phyloP scores from a whole-genome alignment of 2,329 filamentous ascomycete species.

The Cytospora chrysosperma region DNA sequence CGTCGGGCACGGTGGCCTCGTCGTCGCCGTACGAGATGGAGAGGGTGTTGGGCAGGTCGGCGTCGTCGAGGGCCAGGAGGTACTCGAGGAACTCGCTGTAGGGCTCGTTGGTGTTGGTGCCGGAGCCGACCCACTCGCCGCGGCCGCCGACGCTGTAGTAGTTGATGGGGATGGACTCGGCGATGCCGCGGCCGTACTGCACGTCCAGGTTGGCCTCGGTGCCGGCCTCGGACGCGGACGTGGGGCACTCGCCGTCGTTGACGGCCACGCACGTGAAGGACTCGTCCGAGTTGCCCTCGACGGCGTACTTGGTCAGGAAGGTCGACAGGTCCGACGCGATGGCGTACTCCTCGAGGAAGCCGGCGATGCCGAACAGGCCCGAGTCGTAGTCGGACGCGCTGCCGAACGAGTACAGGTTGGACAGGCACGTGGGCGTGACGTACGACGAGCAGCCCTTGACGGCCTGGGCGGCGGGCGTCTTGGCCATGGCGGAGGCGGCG shows the following conservation, averaged over 20 bases:
- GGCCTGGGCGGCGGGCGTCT: slow-evolving; percentile 6
- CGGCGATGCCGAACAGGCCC: slow-evolving; percentile 18
- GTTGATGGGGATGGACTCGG: slow-evolving; percentile 33
- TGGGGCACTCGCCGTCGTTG: slow-evolving; percentile 34
- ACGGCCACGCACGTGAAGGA: slow-evolving; percentile 52
- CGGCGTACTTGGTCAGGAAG: slow-evolving; percentile 14
- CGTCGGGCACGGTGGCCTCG: slow-evolving; percentile 53
- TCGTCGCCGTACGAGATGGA: slow-evolving; percentile 70
- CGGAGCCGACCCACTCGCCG: slow-evolving; percentile 28
- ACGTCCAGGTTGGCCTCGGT: slow-evolving; percentile 62
- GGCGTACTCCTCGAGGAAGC: slow-evolving; percentile 32
- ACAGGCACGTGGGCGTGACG: slow-evolving; percentile 44
- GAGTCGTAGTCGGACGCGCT: slow-evolving; percentile 35
- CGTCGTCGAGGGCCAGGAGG: slow-evolving; percentile 53
- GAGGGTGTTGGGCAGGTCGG: slow-evolving; percentile 60
- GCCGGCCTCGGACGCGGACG: slow-evolving; percentile 37
- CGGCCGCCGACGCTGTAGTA: slow-evolving; percentile 28
- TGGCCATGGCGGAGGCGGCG: background rate
- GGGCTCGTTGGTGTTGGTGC: slow-evolving; percentile 59
- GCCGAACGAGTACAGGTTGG: slow-evolving; percentile 47
- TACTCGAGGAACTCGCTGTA: slow-evolving; percentile 64
- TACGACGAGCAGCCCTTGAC: slow-evolving; percentile 30
- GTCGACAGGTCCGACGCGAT: slow-evolving; percentile 35
- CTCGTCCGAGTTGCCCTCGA: slow-evolving; percentile 8
- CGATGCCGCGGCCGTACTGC: slow-evolving; percentile 29